phyloP scores from a whole-genome alignment of 208 protist species.

The Angomonas desouzai region DNA sequence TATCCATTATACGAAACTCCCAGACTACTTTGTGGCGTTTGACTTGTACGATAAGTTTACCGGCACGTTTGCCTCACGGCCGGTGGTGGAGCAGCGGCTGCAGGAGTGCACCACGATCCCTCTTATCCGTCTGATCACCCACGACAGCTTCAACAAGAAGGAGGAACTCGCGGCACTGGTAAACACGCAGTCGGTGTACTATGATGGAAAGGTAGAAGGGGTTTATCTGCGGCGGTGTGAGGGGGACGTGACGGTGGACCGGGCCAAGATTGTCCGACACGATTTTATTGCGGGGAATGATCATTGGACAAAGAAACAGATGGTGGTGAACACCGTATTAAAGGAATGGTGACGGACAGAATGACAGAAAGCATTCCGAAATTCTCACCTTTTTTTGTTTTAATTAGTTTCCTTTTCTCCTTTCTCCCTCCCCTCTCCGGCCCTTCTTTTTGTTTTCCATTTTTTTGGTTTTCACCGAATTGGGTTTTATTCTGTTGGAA shows the following conservation, averaged over 20 bases:
- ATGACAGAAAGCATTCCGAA: no score
- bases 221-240: conserved; percentile 20
- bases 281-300: conserved; percentile 21
- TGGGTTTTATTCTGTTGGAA: neutral
- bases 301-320: conserved; percentile 24
- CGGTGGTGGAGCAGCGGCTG: conserved; percentile 16
- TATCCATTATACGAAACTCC: conserved; percentile 29
- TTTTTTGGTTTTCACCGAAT: neutral
- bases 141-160: neutral
- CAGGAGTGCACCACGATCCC: conserved; percentile 18
- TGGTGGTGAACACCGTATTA: conserved; percentile 15
- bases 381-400: no score
- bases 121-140: conserved; percentile 15
- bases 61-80: conserved; percentile 14
- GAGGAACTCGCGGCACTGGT: conserved; percentile 13
- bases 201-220: conserved; percentile 18
- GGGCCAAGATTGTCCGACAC: conserved; percentile 17
- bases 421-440: no score
- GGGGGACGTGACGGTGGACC: conserved; percentile 16
- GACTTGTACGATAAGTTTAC: conserved; percentile 29
- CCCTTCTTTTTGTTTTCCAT: neutral
- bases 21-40: conserved; percentile 37
- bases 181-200: conserved; percentile 16
- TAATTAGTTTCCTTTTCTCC: neutral
- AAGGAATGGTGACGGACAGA: conserved; percentile 1